Evolutionary conservation across 2,329 filamentous ascomycete species (phyloP).

Genomic region (Botrytis pseudocinerea): DNA sequence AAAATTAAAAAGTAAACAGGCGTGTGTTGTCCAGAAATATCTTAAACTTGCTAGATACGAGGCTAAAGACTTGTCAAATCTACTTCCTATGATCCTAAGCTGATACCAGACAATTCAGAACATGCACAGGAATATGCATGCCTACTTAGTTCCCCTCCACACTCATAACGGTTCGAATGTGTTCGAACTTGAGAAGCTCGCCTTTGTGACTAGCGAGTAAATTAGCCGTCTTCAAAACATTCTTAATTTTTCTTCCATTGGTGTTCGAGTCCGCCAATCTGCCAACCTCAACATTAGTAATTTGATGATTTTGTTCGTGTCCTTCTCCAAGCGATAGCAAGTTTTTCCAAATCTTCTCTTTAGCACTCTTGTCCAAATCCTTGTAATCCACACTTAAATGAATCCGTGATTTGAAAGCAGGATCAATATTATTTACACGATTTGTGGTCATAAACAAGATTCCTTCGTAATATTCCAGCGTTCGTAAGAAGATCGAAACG

Average conservation of each 20-base stretch:
- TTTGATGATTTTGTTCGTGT: conserved; percentile 32
- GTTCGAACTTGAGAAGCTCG: conserved; percentile 31
- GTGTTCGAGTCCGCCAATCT: conserved; percentile 32
- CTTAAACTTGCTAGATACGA: not conserved
- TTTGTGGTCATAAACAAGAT: conserved; percentile 46
- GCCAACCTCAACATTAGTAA: conserved; percentile 29
- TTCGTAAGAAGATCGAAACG: conserved; percentile 43
- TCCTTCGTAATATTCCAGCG: conserved; percentile 44
- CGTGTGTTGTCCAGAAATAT: not conserved
- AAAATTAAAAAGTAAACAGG: not conserved
- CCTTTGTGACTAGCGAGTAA: conserved; percentile 37
- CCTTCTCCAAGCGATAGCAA: conserved; percentile 26
- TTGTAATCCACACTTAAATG: conserved; percentile 39
- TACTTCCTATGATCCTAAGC: not conserved
- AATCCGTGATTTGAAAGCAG: conserved; percentile 42
- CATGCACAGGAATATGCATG: not conserved
- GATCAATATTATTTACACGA: conserved; percentile 40
- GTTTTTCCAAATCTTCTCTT: conserved; percentile 32
- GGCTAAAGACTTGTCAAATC: not conserved
- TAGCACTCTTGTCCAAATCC: conserved; percentile 31
- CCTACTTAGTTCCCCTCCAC: not conserved
- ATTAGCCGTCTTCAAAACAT: conserved; percentile 38
- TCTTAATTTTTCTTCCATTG: conserved; percentile 44
- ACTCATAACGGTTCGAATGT: conserved; percentile 34
- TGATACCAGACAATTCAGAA: not conserved